Evolutionary conservation across 2,329 filamentous ascomycete genomes (phyloP).

Genomic region (Helminthosporium solani): DNA sequence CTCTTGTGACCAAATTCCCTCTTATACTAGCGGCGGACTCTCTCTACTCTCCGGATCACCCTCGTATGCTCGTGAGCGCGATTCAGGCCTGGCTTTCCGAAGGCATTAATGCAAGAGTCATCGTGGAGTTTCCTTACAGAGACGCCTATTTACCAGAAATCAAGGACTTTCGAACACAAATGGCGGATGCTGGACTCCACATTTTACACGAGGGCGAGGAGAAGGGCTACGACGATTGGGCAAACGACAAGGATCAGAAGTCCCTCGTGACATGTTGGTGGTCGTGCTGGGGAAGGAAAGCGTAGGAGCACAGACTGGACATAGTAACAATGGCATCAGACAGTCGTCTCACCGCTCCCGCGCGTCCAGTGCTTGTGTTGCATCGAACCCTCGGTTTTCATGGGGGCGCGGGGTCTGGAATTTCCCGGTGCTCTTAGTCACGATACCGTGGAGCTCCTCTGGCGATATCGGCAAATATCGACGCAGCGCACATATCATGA

Average conservation of each 20-base stretch:
- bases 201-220: constrained; percentile 63
- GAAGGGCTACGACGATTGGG: constrained; percentile 73
- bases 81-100: constrained; percentile 67
- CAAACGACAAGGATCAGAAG: constrained; percentile 50
- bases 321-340: background rate
- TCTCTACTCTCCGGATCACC: constrained; percentile 83
- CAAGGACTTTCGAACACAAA: constrained; percentile 60
- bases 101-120: constrained; percentile 60
- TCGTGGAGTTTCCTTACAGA: constrained; percentile 79
- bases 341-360: constrained; percentile 11
- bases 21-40: constrained; percentile 83
- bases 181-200: constrained; percentile 57
- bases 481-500: constrained; percentile 9
- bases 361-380: background rate
- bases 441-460: constrained; percentile 1
- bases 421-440: background rate
- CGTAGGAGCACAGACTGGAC: constrained; percentile 8
- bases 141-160: constrained; percentile 69
- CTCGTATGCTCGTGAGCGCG: constrained; percentile 68
- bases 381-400: background rate
- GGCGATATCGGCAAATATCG: constrained; percentile 25
- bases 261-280: constrained; percentile 67
- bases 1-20: constrained; percentile 37
- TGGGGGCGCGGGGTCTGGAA: constrained; percentile 4
- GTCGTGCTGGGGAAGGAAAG: constrained; percentile 57